These are phyloP conservation scores for Phytophthora fragariae DNA, from an alignment of 352 stramenopile species.

Conservation along the genomic window DNA sequence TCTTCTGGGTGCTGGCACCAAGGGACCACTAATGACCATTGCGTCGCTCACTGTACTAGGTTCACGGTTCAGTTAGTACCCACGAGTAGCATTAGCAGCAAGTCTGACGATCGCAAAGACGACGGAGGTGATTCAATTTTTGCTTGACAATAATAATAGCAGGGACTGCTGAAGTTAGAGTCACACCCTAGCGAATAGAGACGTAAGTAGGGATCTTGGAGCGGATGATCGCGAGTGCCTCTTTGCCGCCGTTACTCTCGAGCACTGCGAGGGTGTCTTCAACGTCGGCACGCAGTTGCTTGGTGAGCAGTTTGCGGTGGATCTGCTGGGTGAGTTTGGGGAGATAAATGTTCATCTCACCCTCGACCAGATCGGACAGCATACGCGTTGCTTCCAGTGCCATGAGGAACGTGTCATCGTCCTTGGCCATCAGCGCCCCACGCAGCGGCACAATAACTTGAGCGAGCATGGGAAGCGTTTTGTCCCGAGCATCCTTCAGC, in stretches of 20 bases:
- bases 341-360: slow-evolving; percentile 81
- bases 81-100: slow-evolving; percentile 29
- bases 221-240: slow-evolving; percentile 77
- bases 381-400: slow-evolving; percentile 71
- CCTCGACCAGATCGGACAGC: slow-evolving; percentile 69
- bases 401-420: slow-evolving; percentile 78
- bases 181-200: slow-evolving; percentile 51
- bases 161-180: not conserved
- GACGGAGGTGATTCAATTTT: not conserved
- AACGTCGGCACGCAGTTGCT: slow-evolving; percentile 57
- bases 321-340: slow-evolving; percentile 83
- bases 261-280: slow-evolving; percentile 73
- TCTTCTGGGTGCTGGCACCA: not conserved
- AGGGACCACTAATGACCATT: not conserved
- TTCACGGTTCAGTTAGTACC: slow-evolving; percentile 20
- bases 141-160: not conserved
- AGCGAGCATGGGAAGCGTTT: slow-evolving; percentile 59
- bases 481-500: slow-evolving; percentile 67
- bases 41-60: not conserved
- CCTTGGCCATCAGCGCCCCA: slow-evolving; percentile 66
- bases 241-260: slow-evolving; percentile 77
- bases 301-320: slow-evolving; percentile 73
- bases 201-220: slow-evolving; percentile 84
- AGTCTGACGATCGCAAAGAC: slow-evolving; percentile 3
- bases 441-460: slow-evolving; percentile 72